Conservation (phyloP, 495 filamentous ascomycete species). For the Elaphomyces granulatus region DNA sequence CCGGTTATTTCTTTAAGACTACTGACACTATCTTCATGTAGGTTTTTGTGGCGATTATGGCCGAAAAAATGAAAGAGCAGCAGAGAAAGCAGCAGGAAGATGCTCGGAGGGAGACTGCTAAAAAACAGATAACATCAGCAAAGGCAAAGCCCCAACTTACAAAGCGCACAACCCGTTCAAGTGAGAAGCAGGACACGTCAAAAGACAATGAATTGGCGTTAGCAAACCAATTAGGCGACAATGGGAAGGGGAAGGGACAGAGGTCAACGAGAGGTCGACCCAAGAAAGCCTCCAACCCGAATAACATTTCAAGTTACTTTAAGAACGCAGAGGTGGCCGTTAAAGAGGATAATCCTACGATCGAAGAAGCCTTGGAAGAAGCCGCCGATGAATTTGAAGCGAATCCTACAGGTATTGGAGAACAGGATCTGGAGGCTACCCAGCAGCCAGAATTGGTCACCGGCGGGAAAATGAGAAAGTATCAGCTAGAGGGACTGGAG, state of each 20-base stretch:
- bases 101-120: conserved; percentile 33
- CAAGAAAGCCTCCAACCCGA: conserved; percentile 19
- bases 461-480: conserved; percentile 82
- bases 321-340: conserved; percentile 42
- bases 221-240: conserved; percentile 12
- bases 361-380: conserved; percentile 40
- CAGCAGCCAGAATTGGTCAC: conserved; percentile 72
- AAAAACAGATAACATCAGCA: conserved; percentile 23
- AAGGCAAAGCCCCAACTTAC: conserved; percentile 9
- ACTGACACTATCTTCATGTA: conserved; percentile 4
- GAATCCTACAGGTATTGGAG: conserved; percentile 50
- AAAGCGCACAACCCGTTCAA: conserved; percentile 20
- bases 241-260: conserved; percentile 4
- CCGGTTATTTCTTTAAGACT: background rate
- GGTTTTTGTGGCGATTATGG: conserved; percentile 41
- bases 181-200: conserved; percentile 20
- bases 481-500: conserved; percentile 87
- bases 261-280: conserved; percentile 15
- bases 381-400: conserved; percentile 40
- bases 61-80: conserved; percentile 40
- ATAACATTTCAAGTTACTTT: conserved; percentile 41
- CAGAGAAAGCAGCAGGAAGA: conserved; percentile 39
- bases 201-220: conserved; percentile 11
- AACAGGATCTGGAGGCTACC: conserved; percentile 64
- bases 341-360: conserved; percentile 34